phyloP scores from a whole-genome alignment of 768 basidiomycete genomes.

The Kwoniella newhampshirensis region DNA sequence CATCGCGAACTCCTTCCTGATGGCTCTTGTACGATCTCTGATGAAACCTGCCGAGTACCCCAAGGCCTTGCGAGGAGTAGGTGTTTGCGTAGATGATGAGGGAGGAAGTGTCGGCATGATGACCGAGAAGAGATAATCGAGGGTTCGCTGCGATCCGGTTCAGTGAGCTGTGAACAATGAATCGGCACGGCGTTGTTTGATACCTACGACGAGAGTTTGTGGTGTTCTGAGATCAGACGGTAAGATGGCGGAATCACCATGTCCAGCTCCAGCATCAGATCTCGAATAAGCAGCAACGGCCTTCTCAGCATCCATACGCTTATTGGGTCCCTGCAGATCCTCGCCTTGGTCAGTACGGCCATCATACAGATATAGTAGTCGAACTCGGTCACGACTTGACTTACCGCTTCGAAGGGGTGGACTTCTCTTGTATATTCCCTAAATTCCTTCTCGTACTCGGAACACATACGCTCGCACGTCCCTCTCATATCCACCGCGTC shows the following conservation, averaged over 20 bases:
- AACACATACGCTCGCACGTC: conserved; percentile 92
- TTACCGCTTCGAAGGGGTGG: conserved; percentile 54
- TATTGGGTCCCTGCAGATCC: conserved; percentile 18
- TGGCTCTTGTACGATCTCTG: conserved; percentile 83
- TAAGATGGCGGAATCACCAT: conserved; percentile 62
- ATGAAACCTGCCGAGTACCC: conserved; percentile 63
- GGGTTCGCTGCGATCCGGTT: conserved; percentile 73
- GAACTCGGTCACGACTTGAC: conserved; percentile 53
- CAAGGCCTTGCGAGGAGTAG: conserved; percentile 55
- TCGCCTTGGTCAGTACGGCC: conserved; percentile 2
- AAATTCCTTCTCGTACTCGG: conserved; percentile 85
- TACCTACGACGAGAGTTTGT: conserved; percentile 67
- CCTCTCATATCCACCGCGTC: conserved; percentile 92
- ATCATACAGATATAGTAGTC: conserved; percentile 46
- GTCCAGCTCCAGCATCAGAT: conserved; percentile 72
- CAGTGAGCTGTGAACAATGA: not conserved
- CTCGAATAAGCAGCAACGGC: conserved; percentile 96
- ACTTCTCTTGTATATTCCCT: conserved; percentile 86
- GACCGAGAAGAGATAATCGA: conserved; percentile 88
- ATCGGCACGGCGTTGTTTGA: not conserved
- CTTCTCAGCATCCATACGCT: conserved; percentile 75
- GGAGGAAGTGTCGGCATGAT: conserved; percentile 64
- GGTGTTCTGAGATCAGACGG: conserved; percentile 93
- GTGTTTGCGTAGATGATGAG: conserved; percentile 12
- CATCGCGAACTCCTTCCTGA: conserved; percentile 91